A percentile compares a stretch with the other conserved stretches of the same genome.
Conservation (phyloP, 2,329 filamentous ascomycete genomes). For the Fusarium veterinarium region DNA sequence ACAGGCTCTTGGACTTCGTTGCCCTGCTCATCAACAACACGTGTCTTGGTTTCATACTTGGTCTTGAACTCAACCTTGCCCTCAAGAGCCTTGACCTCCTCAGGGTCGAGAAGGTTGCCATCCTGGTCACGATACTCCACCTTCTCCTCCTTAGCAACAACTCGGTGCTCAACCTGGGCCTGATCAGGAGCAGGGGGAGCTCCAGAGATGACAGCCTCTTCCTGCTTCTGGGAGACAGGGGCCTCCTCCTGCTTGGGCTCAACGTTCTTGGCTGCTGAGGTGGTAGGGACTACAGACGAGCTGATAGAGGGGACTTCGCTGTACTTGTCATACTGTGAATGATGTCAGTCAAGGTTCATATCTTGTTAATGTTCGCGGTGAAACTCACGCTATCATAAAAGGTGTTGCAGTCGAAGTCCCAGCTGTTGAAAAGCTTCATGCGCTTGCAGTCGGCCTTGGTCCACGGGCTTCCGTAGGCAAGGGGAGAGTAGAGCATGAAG, state of each 20-base stretch:
- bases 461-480: conserved; percentile 95
- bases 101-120: conserved; percentile 86
- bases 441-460: conserved; percentile 87
- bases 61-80: conserved; percentile 97
- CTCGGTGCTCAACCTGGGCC: conserved; percentile 58
- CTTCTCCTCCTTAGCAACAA: conserved; percentile 76
- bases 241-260: conserved; percentile 43
- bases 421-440: conserved; percentile 86
- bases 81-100: conserved; percentile 84
- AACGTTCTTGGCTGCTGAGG: conserved; percentile 42
- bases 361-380: not conserved
- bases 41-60: conserved; percentile 92
- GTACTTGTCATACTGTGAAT: conserved; percentile 62
- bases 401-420: conserved; percentile 99
- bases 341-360: conserved; percentile 29
- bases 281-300: conserved; percentile 46
- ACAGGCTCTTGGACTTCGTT: conserved; percentile 73
- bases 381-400: conserved; percentile 86
- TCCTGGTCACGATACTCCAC: conserved; percentile 96
- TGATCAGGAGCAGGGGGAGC: conserved; percentile 54
- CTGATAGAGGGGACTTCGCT: conserved; percentile 40
- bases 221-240: conserved; percentile 41
- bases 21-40: conserved; percentile 81
- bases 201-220: conserved; percentile 57
- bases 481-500: conserved; percentile 87